Base-by-base conservation (phyloP, 192 early-diverging fungal species). In the Rhizophagus clarus region DNA sequence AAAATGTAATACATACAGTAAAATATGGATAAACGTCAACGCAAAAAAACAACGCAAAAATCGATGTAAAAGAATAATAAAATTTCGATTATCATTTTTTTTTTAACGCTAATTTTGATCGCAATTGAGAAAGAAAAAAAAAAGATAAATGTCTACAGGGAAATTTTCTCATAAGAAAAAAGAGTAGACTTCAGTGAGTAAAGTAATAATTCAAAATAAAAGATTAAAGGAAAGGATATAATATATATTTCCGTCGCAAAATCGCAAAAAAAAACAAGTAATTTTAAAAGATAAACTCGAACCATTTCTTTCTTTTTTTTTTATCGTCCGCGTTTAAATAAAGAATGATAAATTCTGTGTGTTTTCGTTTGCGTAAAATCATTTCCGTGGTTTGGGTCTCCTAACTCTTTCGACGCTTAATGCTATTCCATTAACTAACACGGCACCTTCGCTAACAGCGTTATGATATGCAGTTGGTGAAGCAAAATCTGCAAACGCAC, bases 391-490 rank as follows among this genome's bases (percentile, higher is more conserved):
- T 40, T 70, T 70, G n/a, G 29, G 68, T 40, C 34, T 70, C 10
- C 68, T 31, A 5, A 70, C 68, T 70, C 68, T 70, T 37, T 70
- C 68, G 32, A 70, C 68, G 32, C 68, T 70, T 37, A 70, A n/a
- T n/a, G 68, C 34, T 31, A 70, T 40, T 8, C 68, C 68, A 70
- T 31, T 70, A 9, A 31, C 29, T 10, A 31, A 37, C 9, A 70
- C 68, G 17, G 68, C 68, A 20, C 68, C 68, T 1, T 37, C 34
- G 68, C 68, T 70, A 22, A 70, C 68, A 17, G 68, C 68, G 10
- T 31, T 22, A 40, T 70, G 68, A 40, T 70, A 70, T 34, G 68
- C 29, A 7, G 34, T 70, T 70, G 29, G 68, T 24, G 68, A 37
- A 31, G 63, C 63, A 34, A 70, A 70, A 40, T 70, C 68, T 11